These are phyloP conservation scores for Fusarium verrucosum DNA, from an alignment of 2,329 filamentous ascomycete species.

Conservation along the genomic window DNA sequence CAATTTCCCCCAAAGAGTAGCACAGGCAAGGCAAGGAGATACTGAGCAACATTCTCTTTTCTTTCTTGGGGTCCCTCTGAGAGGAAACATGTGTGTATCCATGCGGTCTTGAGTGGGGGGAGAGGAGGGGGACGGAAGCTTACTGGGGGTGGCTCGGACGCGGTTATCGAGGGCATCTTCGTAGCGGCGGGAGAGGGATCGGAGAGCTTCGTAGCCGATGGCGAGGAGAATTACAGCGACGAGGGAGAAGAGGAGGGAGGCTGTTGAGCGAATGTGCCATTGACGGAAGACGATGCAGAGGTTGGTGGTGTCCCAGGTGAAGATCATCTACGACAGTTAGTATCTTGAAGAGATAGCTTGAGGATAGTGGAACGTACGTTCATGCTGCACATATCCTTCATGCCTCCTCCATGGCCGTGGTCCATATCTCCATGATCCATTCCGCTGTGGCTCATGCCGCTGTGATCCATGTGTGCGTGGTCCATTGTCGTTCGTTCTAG, in stretches of 20 bases:
- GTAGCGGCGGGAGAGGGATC: constrained; percentile 79
- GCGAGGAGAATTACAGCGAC: constrained; percentile 82
- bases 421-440: constrained; percentile 61
- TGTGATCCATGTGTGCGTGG: constrained; percentile 56
- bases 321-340: constrained; percentile 81
- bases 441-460: constrained; percentile 54
- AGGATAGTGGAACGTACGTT: constrained; percentile 67
- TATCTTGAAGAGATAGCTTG: constrained; percentile 19
- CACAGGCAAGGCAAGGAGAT: constrained; percentile 22
- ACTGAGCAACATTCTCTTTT: constrained; percentile 28
- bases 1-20: constrained; percentile 27
- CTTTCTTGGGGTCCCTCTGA: constrained; percentile 18
- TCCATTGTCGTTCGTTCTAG: constrained; percentile 51
- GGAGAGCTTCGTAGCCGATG: constrained; percentile 92
- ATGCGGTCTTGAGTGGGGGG: not conserved
- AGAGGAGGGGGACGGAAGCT: constrained; percentile 44
- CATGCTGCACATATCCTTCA: constrained; percentile 83
- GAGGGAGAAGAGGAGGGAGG: constrained; percentile 83
- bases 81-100: constrained; percentile 13
- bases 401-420: constrained; percentile 63
- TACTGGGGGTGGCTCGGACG: constrained; percentile 62
- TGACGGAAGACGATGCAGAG: constrained; percentile 95
- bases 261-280: constrained; percentile 83
- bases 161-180: constrained; percentile 66
- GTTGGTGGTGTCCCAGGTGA: constrained; percentile 93